Base-by-base conservation (phyloP, 345 rosid species). In the Bruguiera parviflora region DNA sequence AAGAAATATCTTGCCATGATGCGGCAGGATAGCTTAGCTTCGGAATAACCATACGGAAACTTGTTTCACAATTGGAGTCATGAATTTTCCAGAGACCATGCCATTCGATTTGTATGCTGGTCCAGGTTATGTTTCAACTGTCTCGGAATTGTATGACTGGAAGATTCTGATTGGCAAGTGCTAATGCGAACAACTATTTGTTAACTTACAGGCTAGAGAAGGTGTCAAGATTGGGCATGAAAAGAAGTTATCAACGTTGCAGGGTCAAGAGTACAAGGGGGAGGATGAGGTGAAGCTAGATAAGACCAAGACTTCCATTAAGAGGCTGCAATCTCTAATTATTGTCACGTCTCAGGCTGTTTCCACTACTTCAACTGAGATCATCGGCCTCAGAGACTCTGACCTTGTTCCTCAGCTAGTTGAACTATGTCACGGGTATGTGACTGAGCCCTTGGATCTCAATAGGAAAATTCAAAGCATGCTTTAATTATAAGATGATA, bases 201-300 rank as follows among this genome's bases (percentile, higher is more conserved):
- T 76, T 59, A 15, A 69, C 33, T 37, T 19, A 69, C 72, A 92
- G 99, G 87, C 77, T 51, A 87, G 98, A 82, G 99, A 95, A 85
- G 94, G 91, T 59, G 89, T 78, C 24, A 95, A 87, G 84, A 95
- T 95, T 79, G 98, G 84, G 80, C 96, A 90, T 64, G 88, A 86
- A 66, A 95, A 81, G 77, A 95, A 95, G 87, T 82, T 95, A 49
- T 74, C 96, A 4, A 80, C 84, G 5, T 81, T 95, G 70, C 99
- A 95, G 81, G 90, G 91, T 70, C 98, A 90, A 73, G 99, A 95
- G 80, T 85, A 86, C 82, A 95, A 90, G 75, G 99, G 98, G 22
- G 95, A 85, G 22, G 91, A 86, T 76, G 97, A 86, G 69, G 59
- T 80, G 18, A 95, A 95, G 85, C 67, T 92, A 33, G 94, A 90